Base-by-base conservation (phyloP, 495 filamentous ascomycete species). In the Daldinia loculata region DNA sequence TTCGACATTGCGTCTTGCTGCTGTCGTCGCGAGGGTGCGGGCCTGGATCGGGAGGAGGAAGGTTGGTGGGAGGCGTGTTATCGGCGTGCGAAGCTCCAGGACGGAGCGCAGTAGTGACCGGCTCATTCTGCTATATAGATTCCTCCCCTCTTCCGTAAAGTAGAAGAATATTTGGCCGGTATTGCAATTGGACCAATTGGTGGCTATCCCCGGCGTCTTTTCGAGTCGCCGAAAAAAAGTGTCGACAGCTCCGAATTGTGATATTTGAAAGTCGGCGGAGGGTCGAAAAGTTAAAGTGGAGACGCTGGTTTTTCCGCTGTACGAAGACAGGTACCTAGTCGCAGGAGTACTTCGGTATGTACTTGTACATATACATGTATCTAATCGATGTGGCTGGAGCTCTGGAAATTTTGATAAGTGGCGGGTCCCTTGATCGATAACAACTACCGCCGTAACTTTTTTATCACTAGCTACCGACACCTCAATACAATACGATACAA, bases 101-200 rank as follows among this genome's bases (percentile, higher is more conserved):
- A 80, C 74, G 81, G 82, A 81, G 80, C 82, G 82, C 55, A 84
- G 74, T 39, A 83, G 76, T 58, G 78, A 70, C 55, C 81, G 75
- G 74, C 82, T 84, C 82, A 84, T 84, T 32, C 65, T 67, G 7
- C 6, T 2, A 24, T 11, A 17, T 15, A 22, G 6, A 4, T 34
- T 34, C 19, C 30, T 14, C 29, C 9, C 9, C 38, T 45, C 17
- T 22, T 29, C 56, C 36, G 17, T 38, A 3, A 26, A 19, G 26
- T 36, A 14, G 36, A 26, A 12, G 38, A 4, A 15, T 14, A 11
- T 14, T 14, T 27, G 14, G 17, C 45, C 19, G 43, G 6, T 48
- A n/a, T 12, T 22, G 12, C 15, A 52, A 65, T 70, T 66, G 57
- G 50, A 36, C 56, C 26, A 50, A 22, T 53, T 59, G 52, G 58